These are phyloP conservation scores for Colletotrichum sp. DNA, from an alignment of 2,329 filamentous ascomycete genomes.

Conservation along the genomic window DNA sequence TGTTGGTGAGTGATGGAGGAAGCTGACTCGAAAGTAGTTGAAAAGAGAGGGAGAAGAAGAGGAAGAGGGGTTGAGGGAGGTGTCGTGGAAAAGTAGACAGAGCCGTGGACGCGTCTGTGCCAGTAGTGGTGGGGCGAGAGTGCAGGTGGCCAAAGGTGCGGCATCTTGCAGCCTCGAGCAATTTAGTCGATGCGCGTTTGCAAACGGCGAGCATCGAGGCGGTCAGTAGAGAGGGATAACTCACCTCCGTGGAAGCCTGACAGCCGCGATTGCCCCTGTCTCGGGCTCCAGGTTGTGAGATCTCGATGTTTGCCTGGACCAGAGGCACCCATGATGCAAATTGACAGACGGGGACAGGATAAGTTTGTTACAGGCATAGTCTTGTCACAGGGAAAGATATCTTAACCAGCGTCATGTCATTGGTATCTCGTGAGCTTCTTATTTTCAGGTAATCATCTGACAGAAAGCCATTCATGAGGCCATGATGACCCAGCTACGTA, in stretches of 20 bases:
- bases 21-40: background rate
- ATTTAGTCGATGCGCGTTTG: background rate
- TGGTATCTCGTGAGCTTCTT: background rate
- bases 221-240: rapidly evolving
- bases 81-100: background rate
- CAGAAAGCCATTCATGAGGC: background rate
- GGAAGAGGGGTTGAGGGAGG: background rate
- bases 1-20: background rate
- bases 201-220: background rate
- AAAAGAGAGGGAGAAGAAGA: background rate
- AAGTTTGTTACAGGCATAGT: background rate
- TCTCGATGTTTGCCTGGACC: background rate
- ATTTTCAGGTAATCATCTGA: rapidly evolving
- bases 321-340: background rate
- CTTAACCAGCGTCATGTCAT: background rate
- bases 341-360: no score
- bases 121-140: background rate
- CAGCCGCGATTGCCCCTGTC: background rate
- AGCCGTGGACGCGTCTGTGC: background rate
- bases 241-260: background rate
- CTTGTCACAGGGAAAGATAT: background rate
- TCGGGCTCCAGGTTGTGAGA: no score
- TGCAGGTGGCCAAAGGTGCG: background rate
- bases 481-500: background rate
- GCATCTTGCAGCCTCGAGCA: background rate